Evolutionary conservation across 208 protist species (phyloP), one percentile per base, ranked within the genome.

Genomic region (Trypanosoma cruzi): DNA sequence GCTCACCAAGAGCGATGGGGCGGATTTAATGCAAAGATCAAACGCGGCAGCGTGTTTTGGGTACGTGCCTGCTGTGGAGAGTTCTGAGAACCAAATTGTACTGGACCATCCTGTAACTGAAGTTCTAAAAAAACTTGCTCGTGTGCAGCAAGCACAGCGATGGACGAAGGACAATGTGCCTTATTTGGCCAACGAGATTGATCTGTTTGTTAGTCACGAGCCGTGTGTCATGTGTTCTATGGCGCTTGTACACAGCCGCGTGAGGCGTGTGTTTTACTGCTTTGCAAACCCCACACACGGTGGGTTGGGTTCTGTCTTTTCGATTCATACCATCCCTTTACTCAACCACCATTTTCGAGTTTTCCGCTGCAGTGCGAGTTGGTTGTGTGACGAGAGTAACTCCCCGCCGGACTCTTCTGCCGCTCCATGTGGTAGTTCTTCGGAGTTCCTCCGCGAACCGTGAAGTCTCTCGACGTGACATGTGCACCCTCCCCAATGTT

Each of bases 171-270:
- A 56, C 1, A 20, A 48, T 18, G 50, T 58, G 36, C 79, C 88
- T 28, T 98, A 98, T 75, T 74, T 98, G n/a, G 94, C 88, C 8
- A 96, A 89, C 31, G 84, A 69, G 1, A 78, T 94, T 11, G 92
- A 97, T 69, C 34, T 97, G 0, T 88, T 91, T 66, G 84, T 95
- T 62, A 96, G 77, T 11, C 87, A 97, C 66, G 96, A 98, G 73
- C 96, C 96, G 26, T 98, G 96, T 58, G 82, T 93, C 22, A 98
- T 98, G 94, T 98, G 96, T 60, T 75, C 89, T 57, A 98, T 98
- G 96, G 96, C 92, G 16, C 86, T 98, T 40, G 82, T 98, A 16
- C 96, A 98, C 82, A 96, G 92, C 32, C 84, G 96, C 52, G 80
- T 94, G 26, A 71, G 77, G 22, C 83, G 85, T 2, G 90, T 97